Conservation (phyloP, 2,329 filamentous ascomycete species). For the Pyrenochaeta sp. region DNA sequence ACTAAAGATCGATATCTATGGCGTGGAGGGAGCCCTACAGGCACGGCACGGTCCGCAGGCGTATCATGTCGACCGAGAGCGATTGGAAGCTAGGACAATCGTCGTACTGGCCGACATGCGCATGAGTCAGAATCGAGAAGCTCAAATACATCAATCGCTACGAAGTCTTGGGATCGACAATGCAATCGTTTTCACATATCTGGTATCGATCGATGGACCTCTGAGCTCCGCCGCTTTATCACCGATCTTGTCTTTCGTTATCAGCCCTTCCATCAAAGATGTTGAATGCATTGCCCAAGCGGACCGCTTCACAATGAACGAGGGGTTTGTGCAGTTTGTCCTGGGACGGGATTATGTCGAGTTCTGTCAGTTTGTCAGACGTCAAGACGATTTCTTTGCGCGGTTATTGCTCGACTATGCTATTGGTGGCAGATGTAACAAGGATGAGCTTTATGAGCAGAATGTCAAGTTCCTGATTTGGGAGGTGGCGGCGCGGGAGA, state of each 20-base stretch:
- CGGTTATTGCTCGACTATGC: slow-evolving; percentile 29
- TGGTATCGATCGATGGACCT: slow-evolving; percentile 17
- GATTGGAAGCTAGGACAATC: slow-evolving; percentile 18
- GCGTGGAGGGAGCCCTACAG: slow-evolving; percentile 4
- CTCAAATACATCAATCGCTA: slow-evolving; percentile 20
- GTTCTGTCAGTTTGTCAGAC: slow-evolving; percentile 32
- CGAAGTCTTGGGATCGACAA: slow-evolving; percentile 16
- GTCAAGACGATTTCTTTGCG: slow-evolving; percentile 29
- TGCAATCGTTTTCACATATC: slow-evolving; percentile 26
- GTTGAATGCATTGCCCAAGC: slow-evolving; percentile 25
- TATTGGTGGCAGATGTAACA: slow-evolving; percentile 24
- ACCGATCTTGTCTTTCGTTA: slow-evolving; percentile 22
- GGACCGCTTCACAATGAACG: slow-evolving; percentile 27
- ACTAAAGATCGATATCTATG: slow-evolving; percentile 28
- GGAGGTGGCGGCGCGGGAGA: slow-evolving; percentile 31
- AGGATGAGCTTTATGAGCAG: slow-evolving; percentile 23
- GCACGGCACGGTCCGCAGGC: slow-evolving; percentile 18
- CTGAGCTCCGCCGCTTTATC: slow-evolving; percentile 14
- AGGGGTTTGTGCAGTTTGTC: slow-evolving; percentile 29
- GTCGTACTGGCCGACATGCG: slow-evolving; percentile 30
- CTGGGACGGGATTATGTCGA: slow-evolving; percentile 24
- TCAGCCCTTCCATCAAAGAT: slow-evolving; percentile 28
- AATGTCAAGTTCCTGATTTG: slow-evolving; percentile 34
- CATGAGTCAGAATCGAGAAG: slow-evolving; percentile 23
- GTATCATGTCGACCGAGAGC: slow-evolving; percentile 28